phyloP scores from a whole-genome alignment of 371 early-diverging fungal species.

The Synchytrium microbalum region DNA sequence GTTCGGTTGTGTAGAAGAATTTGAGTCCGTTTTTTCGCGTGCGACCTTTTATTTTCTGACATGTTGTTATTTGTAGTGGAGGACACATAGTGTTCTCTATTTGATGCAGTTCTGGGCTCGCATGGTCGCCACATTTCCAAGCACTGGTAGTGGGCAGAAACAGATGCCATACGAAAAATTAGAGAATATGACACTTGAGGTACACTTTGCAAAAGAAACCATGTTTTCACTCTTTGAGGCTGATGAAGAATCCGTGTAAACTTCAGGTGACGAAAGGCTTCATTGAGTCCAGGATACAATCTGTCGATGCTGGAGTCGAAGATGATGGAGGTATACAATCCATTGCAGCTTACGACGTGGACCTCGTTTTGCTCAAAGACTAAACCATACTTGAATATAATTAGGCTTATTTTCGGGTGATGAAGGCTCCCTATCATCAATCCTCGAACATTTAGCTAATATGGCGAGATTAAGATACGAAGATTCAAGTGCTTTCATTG shows the following conservation, averaged over 20 bases:
- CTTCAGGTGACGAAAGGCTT: slow-evolving; percentile 37
- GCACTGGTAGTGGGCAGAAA: slow-evolving; percentile 11
- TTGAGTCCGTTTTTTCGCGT: not conserved
- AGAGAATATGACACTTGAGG: slow-evolving; percentile 17
- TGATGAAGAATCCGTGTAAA: no score
- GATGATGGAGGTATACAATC: slow-evolving; percentile 32
- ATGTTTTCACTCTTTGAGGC: no score
- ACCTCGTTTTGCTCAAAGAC: no score
- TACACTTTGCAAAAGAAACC: no score
- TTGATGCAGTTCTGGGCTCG: slow-evolving; percentile 76
- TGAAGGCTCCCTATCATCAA: slow-evolving; percentile 59
- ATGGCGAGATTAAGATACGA: slow-evolving; percentile 70
- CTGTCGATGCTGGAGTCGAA: slow-evolving; percentile 54
- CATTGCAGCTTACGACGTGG: not conserved
- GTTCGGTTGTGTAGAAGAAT: slow-evolving; percentile 1
- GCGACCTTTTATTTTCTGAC: no score
- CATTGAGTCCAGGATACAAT: slow-evolving; percentile 46
- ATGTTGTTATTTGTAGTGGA: slow-evolving; percentile 45
- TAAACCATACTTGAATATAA: not conserved
- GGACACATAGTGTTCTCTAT: slow-evolving; percentile 68
- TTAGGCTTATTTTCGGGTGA: slow-evolving; percentile 61
- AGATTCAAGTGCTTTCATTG: slow-evolving; percentile 48
- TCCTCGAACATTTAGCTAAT: slow-evolving; percentile 63
- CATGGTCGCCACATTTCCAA: slow-evolving; percentile 20
- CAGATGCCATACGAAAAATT: slow-evolving; percentile 13